Evolutionary conservation across 768 basidiomycete genomes (phyloP).

Genomic region (Boletus subcaerulescens): DNA sequence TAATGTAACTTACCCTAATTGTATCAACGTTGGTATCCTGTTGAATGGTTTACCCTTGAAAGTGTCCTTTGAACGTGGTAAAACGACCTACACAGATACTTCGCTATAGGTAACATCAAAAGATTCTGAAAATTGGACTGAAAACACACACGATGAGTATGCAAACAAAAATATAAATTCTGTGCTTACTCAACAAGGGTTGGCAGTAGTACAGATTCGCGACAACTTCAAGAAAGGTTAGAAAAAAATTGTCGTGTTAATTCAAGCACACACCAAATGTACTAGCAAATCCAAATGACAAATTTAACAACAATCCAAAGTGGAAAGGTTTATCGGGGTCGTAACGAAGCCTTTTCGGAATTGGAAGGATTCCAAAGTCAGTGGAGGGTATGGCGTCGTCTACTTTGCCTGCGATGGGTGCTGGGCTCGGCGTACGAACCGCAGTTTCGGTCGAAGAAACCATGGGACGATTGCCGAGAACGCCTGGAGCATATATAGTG

Average conservation of each 20-base stretch:
- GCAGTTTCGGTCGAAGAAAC: constrained; percentile 7
- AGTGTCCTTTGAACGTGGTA: neutral
- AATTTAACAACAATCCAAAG: constrained; percentile 52
- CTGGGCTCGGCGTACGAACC: neutral
- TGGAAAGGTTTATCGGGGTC: constrained; percentile 47
- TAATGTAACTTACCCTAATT: constrained; percentile 52
- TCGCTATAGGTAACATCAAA: constrained; percentile 38
- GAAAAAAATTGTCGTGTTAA: neutral
- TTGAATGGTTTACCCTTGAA: constrained; percentile 2
- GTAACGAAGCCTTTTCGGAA: constrained; percentile 55
- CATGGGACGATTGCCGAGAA: constrained; percentile 10
- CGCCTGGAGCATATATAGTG: constrained; percentile 12
- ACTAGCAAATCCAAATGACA: constrained; percentile 60
- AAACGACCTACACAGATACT: constrained; percentile 31
- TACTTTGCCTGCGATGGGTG: neutral
- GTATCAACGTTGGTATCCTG: constrained; percentile 64
- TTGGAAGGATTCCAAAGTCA: constrained; percentile 65
- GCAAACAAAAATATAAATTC: neutral
- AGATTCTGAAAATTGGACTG: constrained; percentile 36
- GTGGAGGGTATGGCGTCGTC: constrained; percentile 14
- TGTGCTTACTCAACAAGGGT: constrained; percentile 63
- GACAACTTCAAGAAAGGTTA: constrained; percentile 40
- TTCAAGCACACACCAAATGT: constrained; percentile 36
- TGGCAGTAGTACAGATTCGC: constrained; percentile 85
- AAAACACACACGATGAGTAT: neutral